Evolutionary conservation across 345 rosid species (phyloP).

Genomic region (Isatis tinctoria): DNA sequence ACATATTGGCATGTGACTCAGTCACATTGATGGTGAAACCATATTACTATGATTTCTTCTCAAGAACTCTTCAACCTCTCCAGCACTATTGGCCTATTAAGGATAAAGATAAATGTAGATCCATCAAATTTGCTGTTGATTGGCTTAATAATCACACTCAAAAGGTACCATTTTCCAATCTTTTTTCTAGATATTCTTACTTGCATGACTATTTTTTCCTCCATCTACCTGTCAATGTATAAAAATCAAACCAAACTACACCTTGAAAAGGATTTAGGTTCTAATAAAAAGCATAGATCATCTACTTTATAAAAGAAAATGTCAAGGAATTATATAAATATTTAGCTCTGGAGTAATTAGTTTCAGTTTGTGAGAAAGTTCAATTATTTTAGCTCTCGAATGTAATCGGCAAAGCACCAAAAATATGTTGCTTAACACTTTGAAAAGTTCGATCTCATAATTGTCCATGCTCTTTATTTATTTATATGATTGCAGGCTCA

Average conservation of each 20-base stretch:
- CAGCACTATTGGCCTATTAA: slow-evolving; percentile 69
- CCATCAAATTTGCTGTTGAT: slow-evolving; percentile 75
- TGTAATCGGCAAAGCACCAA: not conserved
- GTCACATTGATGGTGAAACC: slow-evolving; percentile 35
- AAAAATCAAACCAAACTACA: not conserved
- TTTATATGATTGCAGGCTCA: slow-evolving; percentile 41
- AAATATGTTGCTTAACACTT: not conserved
- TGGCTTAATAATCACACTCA: slow-evolving; percentile 67
- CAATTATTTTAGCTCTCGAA: not conserved
- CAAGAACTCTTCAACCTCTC: slow-evolving; percentile 36
- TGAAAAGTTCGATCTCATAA: not conserved
- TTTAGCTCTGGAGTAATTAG: not conserved
- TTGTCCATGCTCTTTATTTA: not conserved
- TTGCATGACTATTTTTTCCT: not conserved
- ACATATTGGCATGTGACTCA: slow-evolving; percentile 37
- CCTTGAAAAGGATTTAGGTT: not conserved
- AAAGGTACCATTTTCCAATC: slow-evolving; percentile 38
- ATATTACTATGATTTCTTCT: slow-evolving; percentile 35
- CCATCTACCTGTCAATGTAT: not conserved
- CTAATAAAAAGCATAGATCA: not conserved
- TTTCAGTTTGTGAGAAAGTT: not conserved
- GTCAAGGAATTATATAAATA: not conserved
- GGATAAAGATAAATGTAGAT: slow-evolving; percentile 50
- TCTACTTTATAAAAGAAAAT: no score
- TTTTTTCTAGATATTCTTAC: not conserved